Conservation (phyloP, 208 protist species). For the Wallacemonas rigidus region DNA sequence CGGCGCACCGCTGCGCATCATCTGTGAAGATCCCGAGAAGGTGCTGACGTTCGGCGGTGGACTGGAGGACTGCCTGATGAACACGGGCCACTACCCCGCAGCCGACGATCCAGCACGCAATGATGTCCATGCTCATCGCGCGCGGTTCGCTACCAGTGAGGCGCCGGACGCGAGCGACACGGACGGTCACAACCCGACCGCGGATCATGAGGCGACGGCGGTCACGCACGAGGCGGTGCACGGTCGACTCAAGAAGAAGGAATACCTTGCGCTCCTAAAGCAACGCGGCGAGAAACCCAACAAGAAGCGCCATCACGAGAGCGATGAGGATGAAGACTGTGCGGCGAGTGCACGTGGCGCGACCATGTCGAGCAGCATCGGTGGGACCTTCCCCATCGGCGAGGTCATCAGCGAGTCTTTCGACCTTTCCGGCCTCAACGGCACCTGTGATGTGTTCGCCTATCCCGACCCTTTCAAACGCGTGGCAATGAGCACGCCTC, state of each 20-base stretch:
- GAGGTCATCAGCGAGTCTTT: constrained; percentile 91
- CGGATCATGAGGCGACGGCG: too few relatives aligned
- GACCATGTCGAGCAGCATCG: constrained; percentile 80
- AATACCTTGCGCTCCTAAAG: constrained; percentile 70
- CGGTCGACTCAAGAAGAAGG: constrained; percentile 75
- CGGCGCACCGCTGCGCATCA: constrained; percentile 61
- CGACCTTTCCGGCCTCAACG: constrained; percentile 81
- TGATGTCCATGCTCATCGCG: constrained; percentile 55
- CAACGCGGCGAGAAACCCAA: constrained; percentile 46
- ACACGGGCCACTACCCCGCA: constrained; percentile 86
- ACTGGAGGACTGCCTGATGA: constrained; percentile 87
- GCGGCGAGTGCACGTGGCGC: constrained; percentile 32
- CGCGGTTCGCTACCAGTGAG: constrained; percentile 45
- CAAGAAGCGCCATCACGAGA: constrained; percentile 37
- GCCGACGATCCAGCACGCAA: constrained; percentile 64
- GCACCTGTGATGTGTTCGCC: constrained; percentile 78
- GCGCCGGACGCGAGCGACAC: neutral
- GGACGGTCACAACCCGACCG: neutral
- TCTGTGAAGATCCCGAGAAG: constrained; percentile 47
- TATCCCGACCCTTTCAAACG: constrained; percentile 80
- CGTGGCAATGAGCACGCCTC: constrained; percentile 64
- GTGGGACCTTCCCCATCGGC: constrained; percentile 90
- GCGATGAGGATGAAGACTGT: constrained; percentile 46
- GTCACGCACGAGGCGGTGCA: constrained; percentile 16
- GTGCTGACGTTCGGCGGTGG: constrained; percentile 70